Base-by-base conservation (phyloP, 768 basidiomycete species). In the Termitomyces eurrhizus region DNA sequence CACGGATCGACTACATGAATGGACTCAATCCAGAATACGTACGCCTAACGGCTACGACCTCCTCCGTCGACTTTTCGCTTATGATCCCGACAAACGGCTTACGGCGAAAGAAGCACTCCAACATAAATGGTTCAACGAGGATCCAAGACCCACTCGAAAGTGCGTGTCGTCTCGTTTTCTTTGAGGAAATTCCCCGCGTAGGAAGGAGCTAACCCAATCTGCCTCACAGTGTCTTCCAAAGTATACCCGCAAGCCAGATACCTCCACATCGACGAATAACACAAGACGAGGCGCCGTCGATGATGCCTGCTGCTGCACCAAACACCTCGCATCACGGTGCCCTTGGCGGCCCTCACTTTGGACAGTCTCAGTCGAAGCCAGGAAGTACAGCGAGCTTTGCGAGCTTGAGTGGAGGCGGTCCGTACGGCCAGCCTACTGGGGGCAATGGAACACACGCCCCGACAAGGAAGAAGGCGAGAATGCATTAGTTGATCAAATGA, bases 51-150 rank as follows among this genome's bases (percentile, higher is more conserved):
- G 90, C 29, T 88, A 88, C 69, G 92, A 96, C 60, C 84, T 98
- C 57, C 85, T 99, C n/a, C 82, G 82, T 13, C 81, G 85, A 61
- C 79, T 98, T 41, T 96, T 99, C 71, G 83, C 83, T 11, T 98
- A 95, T 75, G 93, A 98, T 73, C 96, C 96, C 1, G 90, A 91
- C 66, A 85, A 80, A 62, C 80, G 97, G 36, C 81, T 98, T 45
- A 94, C 88, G 0, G 93, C 95, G 0, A 81, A 83, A 64, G 86
- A 92, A 61, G 90, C 93, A 0, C 77, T 99, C 1, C 78, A 78
- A 21, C 95, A 98, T 72, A 83, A 83, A 64, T 99, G 95, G 94
- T 99, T 98, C 72, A 81, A 83, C 26, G 93, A 96, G 69, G 95
- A 95, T 8, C 93, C 94, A 9, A 81, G 80, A 48, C 92, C 95